Percentiles rank a stretch among this genome's conserved stretches.
These are phyloP conservation scores for Salicornia ramosissima DNA, from an alignment of 148 eudicot species.

Conservation along the genomic window DNA sequence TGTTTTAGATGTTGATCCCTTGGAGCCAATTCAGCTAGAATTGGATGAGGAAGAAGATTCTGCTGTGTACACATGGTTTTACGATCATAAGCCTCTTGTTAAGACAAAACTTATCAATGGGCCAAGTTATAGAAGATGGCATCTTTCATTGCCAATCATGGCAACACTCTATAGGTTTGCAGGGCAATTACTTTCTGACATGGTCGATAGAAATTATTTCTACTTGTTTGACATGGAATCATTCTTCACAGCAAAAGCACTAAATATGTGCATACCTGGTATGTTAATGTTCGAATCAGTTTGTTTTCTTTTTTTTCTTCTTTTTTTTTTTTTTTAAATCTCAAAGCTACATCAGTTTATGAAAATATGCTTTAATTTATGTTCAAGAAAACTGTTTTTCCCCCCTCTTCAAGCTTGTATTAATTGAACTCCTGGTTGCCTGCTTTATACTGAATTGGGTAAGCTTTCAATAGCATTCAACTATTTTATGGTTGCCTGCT, in stretches of 20 bases:
- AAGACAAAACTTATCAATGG: constrained; percentile 97
- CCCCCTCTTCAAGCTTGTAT: no score
- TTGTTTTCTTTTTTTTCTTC: background rate
- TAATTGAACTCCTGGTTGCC: no score
- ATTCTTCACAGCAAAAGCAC: constrained; percentile 93
- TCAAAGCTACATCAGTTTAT: no score
- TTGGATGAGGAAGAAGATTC: constrained; percentile 97
- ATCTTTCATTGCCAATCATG: constrained; percentile 96
- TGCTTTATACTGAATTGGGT: background rate
- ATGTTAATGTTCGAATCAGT: constrained; percentile 16
- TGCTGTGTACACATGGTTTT: constrained; percentile 92
- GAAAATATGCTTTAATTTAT: no score
- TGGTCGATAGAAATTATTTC: constrained; percentile 88
- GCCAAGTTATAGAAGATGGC: constrained; percentile 94
- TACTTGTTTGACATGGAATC: constrained; percentile 99
- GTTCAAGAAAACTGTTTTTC: background rate
- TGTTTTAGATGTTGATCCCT: constrained; percentile 92
- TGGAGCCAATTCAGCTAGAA: constrained; percentile 95
- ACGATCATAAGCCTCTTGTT: constrained; percentile 94
- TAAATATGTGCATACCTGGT: constrained; percentile 99
- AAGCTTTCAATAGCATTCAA: background rate
- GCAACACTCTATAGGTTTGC: constrained; percentile 96
- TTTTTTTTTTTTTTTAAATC: background rate
- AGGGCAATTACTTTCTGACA: constrained; percentile 91
- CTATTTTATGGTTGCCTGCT: background rate